Percentiles rank a stretch among this genome's conserved stretches.
phyloP scores from a whole-genome alignment of 2,329 filamentous ascomycete species.

The Fusarium mundagurra region DNA sequence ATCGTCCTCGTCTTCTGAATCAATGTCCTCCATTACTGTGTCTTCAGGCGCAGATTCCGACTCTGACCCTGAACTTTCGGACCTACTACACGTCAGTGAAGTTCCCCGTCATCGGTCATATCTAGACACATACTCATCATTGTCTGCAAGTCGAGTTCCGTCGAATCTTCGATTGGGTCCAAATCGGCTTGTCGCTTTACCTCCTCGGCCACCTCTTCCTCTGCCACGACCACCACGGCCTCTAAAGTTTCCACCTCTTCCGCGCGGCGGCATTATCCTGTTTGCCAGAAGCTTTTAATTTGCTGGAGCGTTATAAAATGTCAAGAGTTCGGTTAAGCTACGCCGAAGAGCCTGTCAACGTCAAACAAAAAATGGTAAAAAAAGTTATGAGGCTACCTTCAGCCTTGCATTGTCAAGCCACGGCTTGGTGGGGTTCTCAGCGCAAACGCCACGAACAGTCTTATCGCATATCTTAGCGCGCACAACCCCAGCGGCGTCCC shows the following conservation, averaged over 20 bases:
- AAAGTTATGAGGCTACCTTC: slow-evolving; percentile 46
- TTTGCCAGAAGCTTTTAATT: rapidly evolving
- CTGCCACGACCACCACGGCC: slow-evolving; percentile 45
- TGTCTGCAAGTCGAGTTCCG: slow-evolving; percentile 48
- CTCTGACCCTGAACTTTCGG: slow-evolving; percentile 42
- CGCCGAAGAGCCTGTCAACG: neutral
- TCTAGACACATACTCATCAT: slow-evolving; percentile 47
- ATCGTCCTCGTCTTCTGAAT: slow-evolving; percentile 57
- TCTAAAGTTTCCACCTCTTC: slow-evolving; percentile 48
- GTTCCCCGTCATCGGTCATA: neutral
- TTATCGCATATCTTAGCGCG: slow-evolving; percentile 61
- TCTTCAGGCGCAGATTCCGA: slow-evolving; percentile 47
- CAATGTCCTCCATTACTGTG: slow-evolving; percentile 50
- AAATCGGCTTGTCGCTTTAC: slow-evolving; percentile 49
- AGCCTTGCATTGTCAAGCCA: slow-evolving; percentile 52
- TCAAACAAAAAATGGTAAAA: slow-evolving; percentile 32
- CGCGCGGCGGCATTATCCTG: slow-evolving; percentile 48
- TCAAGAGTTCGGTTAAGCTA: neutral
- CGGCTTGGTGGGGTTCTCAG: slow-evolving; percentile 45
- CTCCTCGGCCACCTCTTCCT: slow-evolving; percentile 46
- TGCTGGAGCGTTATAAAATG: neutral
- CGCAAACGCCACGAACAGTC: slow-evolving; percentile 44
- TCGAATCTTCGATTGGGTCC: slow-evolving; percentile 52
- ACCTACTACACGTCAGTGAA: slow-evolving; percentile 15
- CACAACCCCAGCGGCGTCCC: slow-evolving; percentile 60